Evolutionary conservation across 2,329 filamentous ascomycete genomes (phyloP), one percentile per base, ranked within the genome.

Genomic region (Helminthosporium solani): DNA sequence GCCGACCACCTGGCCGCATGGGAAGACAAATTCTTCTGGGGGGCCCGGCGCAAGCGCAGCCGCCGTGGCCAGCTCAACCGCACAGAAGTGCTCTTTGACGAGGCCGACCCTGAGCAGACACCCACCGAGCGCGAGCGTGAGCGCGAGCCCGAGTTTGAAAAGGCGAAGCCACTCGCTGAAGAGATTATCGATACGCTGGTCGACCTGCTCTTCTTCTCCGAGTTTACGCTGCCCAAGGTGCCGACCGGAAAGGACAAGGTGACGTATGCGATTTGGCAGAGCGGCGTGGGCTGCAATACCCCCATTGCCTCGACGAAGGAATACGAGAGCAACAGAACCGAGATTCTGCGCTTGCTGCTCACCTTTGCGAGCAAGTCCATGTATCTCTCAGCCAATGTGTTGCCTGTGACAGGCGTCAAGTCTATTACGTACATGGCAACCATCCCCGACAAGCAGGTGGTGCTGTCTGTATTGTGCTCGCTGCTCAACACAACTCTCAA

Each of bases 21-120:
- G 94, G 90, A 97, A 65, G 86, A 95, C 52, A 83, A 80, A 50
- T 96, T 99, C 78, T 96, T 99, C 66, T 97, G 94, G 94, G 79
- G 81, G 1, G 76, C 81, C 37, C 79, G 90, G 57, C 81, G 82
- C 70, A 90, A 85, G 72, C 84, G 68, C 53, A 71, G 62, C 47
- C 61, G 68, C 40, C 58, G 63, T n/a, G 63, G 61, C 47, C 66
- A 71, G 59, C 42, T 69, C 40, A 79, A 83, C 31, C 82, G 60
- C 42, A 59, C 81, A 40, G 88, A 95, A 70, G 82, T 96, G 16
- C 77, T 96, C 19, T 96, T 96, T 61, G 91, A 96, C 63, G 90
- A 88, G 64, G 80, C 80, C 77, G 53, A 77, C 40, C 78, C 79
- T 8, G 78, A 79, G 48, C 73, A 77, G 44, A 66, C 63, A 60